phyloP scores from a whole-genome alignment of 352 stramenopile species.

The Globisporangium recalcitrans region DNA sequence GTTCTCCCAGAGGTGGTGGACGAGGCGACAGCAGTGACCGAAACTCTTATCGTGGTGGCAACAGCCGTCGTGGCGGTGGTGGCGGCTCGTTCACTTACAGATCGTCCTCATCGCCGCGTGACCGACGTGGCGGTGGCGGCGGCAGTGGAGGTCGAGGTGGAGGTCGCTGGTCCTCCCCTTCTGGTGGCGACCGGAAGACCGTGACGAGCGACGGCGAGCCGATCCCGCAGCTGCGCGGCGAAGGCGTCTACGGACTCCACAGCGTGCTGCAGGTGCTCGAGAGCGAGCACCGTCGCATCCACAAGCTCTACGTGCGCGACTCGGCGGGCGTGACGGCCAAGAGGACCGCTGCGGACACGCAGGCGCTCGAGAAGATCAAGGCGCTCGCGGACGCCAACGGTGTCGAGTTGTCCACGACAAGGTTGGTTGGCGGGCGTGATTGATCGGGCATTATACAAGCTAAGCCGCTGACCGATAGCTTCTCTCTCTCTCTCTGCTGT shows the following conservation, averaged over 20 bases:
- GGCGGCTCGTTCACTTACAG: not conserved
- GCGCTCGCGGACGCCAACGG: slow-evolving; percentile 27
- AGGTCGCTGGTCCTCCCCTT: slow-evolving; percentile 2
- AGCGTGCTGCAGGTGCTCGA: slow-evolving; percentile 62
- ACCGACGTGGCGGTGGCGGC: not conserved
- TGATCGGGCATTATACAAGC: not conserved
- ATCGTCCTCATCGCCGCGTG: not conserved
- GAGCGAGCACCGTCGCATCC: slow-evolving; percentile 39
- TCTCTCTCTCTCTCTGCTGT: not conserved
- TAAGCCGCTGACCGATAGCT: not conserved
- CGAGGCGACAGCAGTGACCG: not conserved
- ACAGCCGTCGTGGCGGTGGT: not conserved
- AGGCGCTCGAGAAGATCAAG: slow-evolving; percentile 42
- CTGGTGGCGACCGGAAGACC: slow-evolving; percentile 1
- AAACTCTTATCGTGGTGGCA: not conserved
- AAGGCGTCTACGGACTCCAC: slow-evolving; percentile 68
- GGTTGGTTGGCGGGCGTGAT: slow-evolving; percentile 21
- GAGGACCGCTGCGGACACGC: slow-evolving; percentile 29
- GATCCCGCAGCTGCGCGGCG: slow-evolving; percentile 49
- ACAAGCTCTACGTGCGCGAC: slow-evolving; percentile 56
- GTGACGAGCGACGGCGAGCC: slow-evolving; percentile 27
- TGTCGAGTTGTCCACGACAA: slow-evolving; percentile 26
- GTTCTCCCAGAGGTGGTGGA: not conserved
- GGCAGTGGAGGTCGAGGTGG: not conserved
- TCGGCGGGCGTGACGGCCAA: slow-evolving; percentile 18